Evolutionary conservation across 768 basidiomycete species (phyloP), one percentile per base, ranked within the genome.

Genomic region (Fibroporia radiculosa): DNA sequence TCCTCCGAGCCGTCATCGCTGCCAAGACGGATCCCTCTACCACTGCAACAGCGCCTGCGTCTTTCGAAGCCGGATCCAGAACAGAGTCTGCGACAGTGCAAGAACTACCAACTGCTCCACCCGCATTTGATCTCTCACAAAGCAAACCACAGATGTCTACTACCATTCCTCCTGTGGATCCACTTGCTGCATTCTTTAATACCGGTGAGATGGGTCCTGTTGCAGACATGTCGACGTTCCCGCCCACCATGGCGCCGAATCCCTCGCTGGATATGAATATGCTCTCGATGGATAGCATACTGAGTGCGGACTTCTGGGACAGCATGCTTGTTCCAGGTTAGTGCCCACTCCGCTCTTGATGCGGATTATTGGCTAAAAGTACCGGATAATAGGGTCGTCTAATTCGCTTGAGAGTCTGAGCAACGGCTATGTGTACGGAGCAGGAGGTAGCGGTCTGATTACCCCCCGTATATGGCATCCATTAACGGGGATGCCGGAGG

Each of bases 151-250:
- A 34, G 16, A 28, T 40, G 40, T 18, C 16, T 39, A 43, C 40
- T 29, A 31, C 23, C 40, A 40, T 28, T 28, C 42, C 26, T 28
- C 22, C 48, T 24, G 37, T 38, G 35, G 44, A 45, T n/a, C 44
- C 56, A 40, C 54, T 80, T 47, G 66, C 70, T 49, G 78, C 79
- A 55, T 87, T 82, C 63, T 77, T 82, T 48, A 82, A 85, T 55
- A 78, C 79, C 42, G 70, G 85, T 42, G 88, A 91, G 69, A 89
- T 89, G 84, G 88, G 87, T 0, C 86, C 84, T 3, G 84, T 81
- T 13, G 77, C 74, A 49, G 87, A 90, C 59, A 80, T 90, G 55
- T 77, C 82, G 37, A 87, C 80, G 44, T 90, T 90, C 74, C 88
- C 87, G 39, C 88, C 88, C n/a, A 88, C 83, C 42, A 88, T 89